Percentiles rank a stretch among this genome's conserved stretches.
Conservation (phyloP, 169 alveolate species). For the Theileria luwenshuni region DNA sequence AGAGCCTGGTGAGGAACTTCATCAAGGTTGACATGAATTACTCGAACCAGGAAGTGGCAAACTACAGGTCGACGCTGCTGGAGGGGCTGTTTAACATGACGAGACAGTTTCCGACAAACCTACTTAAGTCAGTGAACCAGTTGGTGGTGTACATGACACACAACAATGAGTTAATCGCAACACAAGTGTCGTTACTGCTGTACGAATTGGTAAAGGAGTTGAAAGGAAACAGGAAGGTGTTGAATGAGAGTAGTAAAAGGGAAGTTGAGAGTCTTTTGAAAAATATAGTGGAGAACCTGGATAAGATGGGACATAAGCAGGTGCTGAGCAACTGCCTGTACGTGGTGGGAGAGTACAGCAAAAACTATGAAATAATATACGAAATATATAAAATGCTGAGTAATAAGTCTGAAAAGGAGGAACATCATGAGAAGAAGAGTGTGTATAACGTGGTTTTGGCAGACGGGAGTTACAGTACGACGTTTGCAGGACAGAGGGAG, state of each 20-base stretch:
- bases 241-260: too few relatives aligned
- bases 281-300: not conserved
- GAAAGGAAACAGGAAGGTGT: slow-evolving; percentile 41
- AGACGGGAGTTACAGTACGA: slow-evolving; percentile 96
- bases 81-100: slow-evolving; percentile 27
- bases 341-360: slow-evolving; percentile 61
- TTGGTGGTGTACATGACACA: slow-evolving; percentile 26
- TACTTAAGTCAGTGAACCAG: slow-evolving; percentile 17
- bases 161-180: slow-evolving; percentile 18
- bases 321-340: slow-evolving; percentile 57
- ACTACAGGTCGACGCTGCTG: slow-evolving; percentile 61
- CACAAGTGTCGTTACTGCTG: slow-evolving; percentile 34
- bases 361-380: slow-evolving; percentile 73
- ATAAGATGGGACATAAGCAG: slow-evolving; percentile 26
- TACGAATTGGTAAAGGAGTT: not conserved
- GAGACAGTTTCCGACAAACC: slow-evolving; percentile 9
- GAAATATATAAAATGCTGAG: slow-evolving; percentile 68
- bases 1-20: slow-evolving; percentile 66
- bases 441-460: slow-evolving; percentile 83
- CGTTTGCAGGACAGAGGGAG: slow-evolving; percentile 46
- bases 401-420: slow-evolving; percentile 22
- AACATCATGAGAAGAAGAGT: not conserved
- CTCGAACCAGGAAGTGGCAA: slow-evolving; percentile 44
- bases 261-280: slow-evolving; percentile 52
- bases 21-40: slow-evolving; percentile 56